Evolutionary conservation across 1,284 basidiomycete genomes (phyloP), one percentile per base, ranked within the genome.

Genomic region (Cutaneotrichosporon mucoides): DNA sequence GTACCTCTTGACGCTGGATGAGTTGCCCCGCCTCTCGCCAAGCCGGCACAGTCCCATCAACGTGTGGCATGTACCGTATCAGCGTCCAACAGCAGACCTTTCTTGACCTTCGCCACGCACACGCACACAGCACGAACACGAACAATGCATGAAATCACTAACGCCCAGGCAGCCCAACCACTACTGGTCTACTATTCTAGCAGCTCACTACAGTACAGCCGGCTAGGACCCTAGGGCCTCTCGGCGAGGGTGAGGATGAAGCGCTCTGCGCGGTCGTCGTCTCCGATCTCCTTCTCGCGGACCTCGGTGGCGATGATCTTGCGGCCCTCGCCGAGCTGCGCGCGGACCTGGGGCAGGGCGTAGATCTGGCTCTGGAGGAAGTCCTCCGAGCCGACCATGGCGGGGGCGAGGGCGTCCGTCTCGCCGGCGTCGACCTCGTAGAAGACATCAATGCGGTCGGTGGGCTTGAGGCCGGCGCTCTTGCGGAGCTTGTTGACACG

Each of bases 401-500:
- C 90, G n/a, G 81, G 79, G 34, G 86, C 79, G 62, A 98, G 76
- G 37, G 87, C 87, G 37, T 80, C 79, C 12, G 88, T 86, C 35
- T 83, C 73, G 15, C 86, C 88, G 12, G 84, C 82, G 70, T 89
- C 87, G 73, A 96, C 91, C 61, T 79, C 80, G 81, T 95, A 95
- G 80, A 88, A 95, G 45, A 97, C 85, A 59, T 92, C 85, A 46
- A 98, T 87, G 73, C 96, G 92, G 76, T 99, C 96, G 10, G 92
- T 94, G 34, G 93, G 88, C 76, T 93, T 91, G 66, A 99, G 81
- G 2, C 93, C 92, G 1, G 92, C 93, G 77, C 93, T 92, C 81
- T 99, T 99, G 66, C 96, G 84, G 66, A 98, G 81, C 74, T 93
- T 92, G 82, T 99, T 96, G 52, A 99, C 88, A 55, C 95, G 88